These are phyloP conservation scores for Akebia trifoliata DNA, from an alignment of 164 flowering plant genomes.

Conservation along the genomic window DNA sequence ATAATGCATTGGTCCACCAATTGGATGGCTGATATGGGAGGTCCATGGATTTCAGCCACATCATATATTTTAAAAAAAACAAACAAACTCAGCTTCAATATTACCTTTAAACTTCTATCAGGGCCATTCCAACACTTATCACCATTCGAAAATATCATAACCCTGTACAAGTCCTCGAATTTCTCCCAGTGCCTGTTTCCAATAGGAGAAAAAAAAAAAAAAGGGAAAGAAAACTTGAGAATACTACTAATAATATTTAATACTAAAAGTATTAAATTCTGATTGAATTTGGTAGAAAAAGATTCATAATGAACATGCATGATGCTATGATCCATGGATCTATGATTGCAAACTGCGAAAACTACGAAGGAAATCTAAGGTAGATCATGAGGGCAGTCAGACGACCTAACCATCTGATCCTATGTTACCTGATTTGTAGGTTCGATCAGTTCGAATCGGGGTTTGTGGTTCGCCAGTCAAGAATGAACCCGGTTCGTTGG, in stretches of 20 bases:
- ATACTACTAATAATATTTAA: background rate
- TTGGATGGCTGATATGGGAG: background rate
- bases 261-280: no score
- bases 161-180: constrained; percentile 70
- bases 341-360: no score
- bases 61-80: background rate
- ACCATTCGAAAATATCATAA: constrained; percentile 73
- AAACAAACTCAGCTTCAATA: background rate
- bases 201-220: constrained; percentile 5
- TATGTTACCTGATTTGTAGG: no score
- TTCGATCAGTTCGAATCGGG: no score
- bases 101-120: constrained; percentile 91
- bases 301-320: no score
- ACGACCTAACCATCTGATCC: no score
- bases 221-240: background rate
- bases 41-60: background rate
- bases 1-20: background rate
- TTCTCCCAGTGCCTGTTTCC: constrained; percentile 77
- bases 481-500: no score
- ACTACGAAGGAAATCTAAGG: no score
- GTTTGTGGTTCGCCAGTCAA: no score
- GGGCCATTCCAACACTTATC: constrained; percentile 99
- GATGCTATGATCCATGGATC: no score
- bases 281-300: no score
- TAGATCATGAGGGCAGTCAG: no score